Base-by-base conservation (phyloP, 208 protist species). In the Vickermania ingenoplastis region DNA sequence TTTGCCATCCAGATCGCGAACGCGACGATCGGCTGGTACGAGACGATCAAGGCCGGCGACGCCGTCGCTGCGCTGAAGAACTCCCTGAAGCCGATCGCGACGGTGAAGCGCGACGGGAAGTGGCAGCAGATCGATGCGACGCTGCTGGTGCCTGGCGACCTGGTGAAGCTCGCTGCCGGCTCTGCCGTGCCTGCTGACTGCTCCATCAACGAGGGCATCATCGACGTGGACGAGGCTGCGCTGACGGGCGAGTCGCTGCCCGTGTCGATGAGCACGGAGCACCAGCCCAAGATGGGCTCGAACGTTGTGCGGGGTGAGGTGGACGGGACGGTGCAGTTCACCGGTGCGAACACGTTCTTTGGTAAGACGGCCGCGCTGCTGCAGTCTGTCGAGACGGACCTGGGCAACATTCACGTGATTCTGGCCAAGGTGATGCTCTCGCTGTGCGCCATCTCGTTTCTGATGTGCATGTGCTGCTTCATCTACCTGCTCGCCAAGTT, bases 171-270 rank as follows among this genome's bases (percentile, higher is more conserved):
- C 22, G 72, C 65, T 0, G 55, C 83, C 28, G 96, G 96, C 62
- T 81, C 81, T 7, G 76, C 80, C 2, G 83, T 97, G 22, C 86
- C 88, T 2, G 94, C 94, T 0, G 94, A 97, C 73, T 89, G 80
- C 66, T 82, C 59, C 1, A 74, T 90, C 27, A 77, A 75, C 59
- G 69, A 57, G 27, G 83, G 71, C 14, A 59, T 66, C 1, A 51
- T 96, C 11, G 83, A 91, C 26, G 66, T 96, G 4, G 95, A 98
- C 62, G 92, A 98, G 67, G 75, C 85, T 0, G 73, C 82, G 3
- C 65, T 97, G 2, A 97, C 94, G 3, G 96, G 94, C 25, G 91
- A 97, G 58, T 97, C 92, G 0, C 68, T 95, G 0, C 83, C 94
- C 3, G 86, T 94, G 0, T 70, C 58, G 17, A 88, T 81, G 56